A percentile compares a stretch with the other conserved stretches of the same genome.
Evolutionary conservation across 2,329 filamentous ascomycete genomes (phyloP).

Genomic region (Dactylellina leptospora): DNA sequence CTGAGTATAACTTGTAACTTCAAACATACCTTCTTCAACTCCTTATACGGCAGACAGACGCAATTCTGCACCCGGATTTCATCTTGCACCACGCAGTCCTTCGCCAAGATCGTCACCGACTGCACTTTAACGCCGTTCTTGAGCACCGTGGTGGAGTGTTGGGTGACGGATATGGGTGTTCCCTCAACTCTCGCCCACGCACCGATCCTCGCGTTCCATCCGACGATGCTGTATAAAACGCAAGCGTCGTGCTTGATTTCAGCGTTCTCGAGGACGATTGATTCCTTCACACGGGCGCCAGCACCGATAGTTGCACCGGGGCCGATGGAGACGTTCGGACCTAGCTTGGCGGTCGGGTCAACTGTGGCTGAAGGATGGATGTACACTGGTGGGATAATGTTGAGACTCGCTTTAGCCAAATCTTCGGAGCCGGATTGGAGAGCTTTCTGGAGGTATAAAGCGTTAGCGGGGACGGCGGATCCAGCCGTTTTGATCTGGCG

Average conservation of each 20-base stretch:
- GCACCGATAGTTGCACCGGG: slow-evolving; percentile 85
- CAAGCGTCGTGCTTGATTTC: slow-evolving; percentile 98
- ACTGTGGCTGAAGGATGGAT: slow-evolving; percentile 77
- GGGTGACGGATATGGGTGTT: slow-evolving; percentile 84
- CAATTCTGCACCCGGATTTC: slow-evolving; percentile 98
- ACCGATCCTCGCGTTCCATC: slow-evolving; percentile 93
- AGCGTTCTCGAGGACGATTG: slow-evolving; percentile 90
- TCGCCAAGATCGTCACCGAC: slow-evolving; percentile 95
- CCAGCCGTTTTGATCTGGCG: slow-evolving; percentile 99
- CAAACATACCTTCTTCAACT: slow-evolving; percentile 76
- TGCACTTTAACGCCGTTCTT: slow-evolving; percentile 99
- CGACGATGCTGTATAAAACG: slow-evolving; percentile 93
- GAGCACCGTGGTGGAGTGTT: slow-evolving; percentile 91
- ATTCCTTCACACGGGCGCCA: slow-evolving; percentile 87
- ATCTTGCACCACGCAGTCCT: slow-evolving; percentile 92
- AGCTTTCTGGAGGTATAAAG: slow-evolving; percentile 93
- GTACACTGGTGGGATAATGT: slow-evolving; percentile 41
- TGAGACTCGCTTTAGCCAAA: slow-evolving; percentile 66
- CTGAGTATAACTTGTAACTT: background rate
- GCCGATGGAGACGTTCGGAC: slow-evolving; percentile 94
- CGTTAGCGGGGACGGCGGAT: slow-evolving; percentile 94
- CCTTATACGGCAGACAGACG: slow-evolving; percentile 96
- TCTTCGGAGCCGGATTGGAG: slow-evolving; percentile 83
- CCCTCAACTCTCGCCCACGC: slow-evolving; percentile 99
- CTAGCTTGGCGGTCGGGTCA: slow-evolving; percentile 93